Conservation (phyloP, 2,329 filamentous ascomycete species). For the Ramularia endophylla region DNA sequence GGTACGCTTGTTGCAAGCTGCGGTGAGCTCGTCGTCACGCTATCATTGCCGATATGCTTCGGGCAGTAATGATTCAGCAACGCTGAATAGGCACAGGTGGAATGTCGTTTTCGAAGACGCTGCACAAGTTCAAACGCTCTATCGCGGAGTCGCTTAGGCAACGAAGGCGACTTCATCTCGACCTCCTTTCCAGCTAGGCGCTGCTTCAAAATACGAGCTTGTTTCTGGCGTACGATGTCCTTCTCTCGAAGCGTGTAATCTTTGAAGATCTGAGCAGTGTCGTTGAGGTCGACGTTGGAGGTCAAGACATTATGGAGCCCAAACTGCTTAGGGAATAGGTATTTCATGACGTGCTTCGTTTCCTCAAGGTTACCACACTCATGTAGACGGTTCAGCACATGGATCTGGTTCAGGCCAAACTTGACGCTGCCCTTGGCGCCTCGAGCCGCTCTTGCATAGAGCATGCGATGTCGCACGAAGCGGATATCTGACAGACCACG, state of each 20-base stretch:
- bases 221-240: constrained; percentile 53
- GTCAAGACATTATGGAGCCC: constrained; percentile 89
- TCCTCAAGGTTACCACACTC: constrained; percentile 44
- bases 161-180: constrained; percentile 46
- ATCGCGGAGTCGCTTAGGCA: constrained; percentile 56
- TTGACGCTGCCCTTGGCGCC: constrained; percentile 62
- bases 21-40: neutral
- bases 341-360: constrained; percentile 72
- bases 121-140: constrained; percentile 53
- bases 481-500: constrained; percentile 44
- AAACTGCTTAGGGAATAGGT: constrained; percentile 91
- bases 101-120: constrained; percentile 64
- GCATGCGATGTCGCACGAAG: constrained; percentile 76
- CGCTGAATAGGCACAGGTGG: constrained; percentile 70
- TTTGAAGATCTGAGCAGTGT: constrained; percentile 68
- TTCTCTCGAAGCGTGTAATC: constrained; percentile 83
- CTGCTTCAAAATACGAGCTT: neutral
- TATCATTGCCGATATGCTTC: constrained; percentile 52
- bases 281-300: constrained; percentile 55
- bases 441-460: constrained; percentile 72
- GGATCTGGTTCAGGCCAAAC: constrained; percentile 74
- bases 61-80: constrained; percentile 80
- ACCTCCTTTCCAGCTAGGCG: neutral
- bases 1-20: constrained; percentile 48
- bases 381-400: constrained; percentile 70